Conservation (phyloP, 495 filamentous ascomycete genomes). For the Podospora pseudocomata region DNA sequence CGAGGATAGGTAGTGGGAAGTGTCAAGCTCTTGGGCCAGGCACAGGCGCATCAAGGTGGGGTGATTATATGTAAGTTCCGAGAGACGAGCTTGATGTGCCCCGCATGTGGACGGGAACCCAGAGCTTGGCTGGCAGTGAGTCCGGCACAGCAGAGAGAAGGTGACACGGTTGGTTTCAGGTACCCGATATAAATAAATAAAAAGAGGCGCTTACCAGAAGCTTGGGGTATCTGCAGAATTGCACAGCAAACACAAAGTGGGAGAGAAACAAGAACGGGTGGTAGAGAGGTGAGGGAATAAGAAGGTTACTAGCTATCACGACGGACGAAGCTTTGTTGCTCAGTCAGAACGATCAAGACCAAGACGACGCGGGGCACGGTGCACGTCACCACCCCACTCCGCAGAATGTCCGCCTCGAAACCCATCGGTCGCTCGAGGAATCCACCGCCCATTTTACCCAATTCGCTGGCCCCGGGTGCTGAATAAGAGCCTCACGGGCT, state of each 20-base stretch:
- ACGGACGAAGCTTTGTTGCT: not conserved
- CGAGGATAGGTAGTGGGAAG: not conserved
- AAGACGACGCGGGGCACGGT: not conserved
- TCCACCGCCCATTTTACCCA: constrained; percentile 25
- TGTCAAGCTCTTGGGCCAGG: constrained; percentile 12
- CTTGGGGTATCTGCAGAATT: not conserved
- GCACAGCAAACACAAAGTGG: not conserved
- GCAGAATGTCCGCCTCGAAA: constrained; percentile 2
- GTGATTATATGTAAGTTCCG: constrained; percentile 19
- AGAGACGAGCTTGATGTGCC: constrained; percentile 11
- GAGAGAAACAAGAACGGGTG: not conserved
- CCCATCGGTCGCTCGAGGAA: constrained; percentile 3
- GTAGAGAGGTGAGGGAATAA: not conserved
- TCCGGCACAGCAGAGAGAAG: constrained; percentile 10
- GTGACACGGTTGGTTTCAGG: not conserved
- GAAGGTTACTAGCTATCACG: not conserved
- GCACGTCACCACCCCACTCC: constrained; percentile 7
- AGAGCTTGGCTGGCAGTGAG: constrained; percentile 10
- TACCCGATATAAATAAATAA: not conserved
- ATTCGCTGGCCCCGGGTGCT: constrained; percentile 13
- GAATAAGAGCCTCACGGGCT: constrained; percentile 22
- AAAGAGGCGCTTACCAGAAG: not conserved
- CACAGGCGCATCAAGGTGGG: constrained; percentile 13
- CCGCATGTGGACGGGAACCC: constrained; percentile 13
- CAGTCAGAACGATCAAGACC: not conserved